These are phyloP conservation scores for Suillus americanus DNA, from an alignment of 768 basidiomycete genomes.

Conservation along the genomic window DNA sequence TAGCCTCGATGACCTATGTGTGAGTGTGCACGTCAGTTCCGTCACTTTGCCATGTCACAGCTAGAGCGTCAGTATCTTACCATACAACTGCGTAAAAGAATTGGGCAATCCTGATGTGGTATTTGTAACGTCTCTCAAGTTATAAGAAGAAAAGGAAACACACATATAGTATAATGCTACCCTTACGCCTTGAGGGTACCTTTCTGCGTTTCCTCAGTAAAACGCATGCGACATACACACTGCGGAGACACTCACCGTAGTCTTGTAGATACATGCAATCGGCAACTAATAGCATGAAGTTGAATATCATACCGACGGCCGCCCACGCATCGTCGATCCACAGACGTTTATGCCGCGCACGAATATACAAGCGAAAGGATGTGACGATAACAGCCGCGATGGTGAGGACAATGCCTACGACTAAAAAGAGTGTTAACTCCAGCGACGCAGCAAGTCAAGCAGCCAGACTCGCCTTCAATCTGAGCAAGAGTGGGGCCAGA, in stretches of 20 bases:
- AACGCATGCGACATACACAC: background rate
- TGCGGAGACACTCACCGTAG: background rate
- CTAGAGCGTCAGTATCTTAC: background rate
- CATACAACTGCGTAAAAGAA: background rate
- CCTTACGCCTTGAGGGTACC: background rate
- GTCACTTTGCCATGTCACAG: background rate
- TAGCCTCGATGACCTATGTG: background rate
- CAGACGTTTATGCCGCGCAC: background rate
- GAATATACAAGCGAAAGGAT: background rate
- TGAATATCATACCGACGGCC: background rate
- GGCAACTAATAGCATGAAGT: background rate
- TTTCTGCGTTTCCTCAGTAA: background rate
- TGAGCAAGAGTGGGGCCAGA: no score
- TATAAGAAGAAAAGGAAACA: background rate
- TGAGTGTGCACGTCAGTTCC: background rate
- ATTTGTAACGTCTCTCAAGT: background rate
- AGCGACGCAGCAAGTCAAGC: no score
- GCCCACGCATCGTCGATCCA: background rate
- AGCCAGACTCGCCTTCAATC: no score
- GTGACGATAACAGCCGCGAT: background rate
- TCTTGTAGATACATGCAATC: background rate
- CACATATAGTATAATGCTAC: background rate
- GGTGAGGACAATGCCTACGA: background rate
- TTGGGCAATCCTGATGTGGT: background rate
- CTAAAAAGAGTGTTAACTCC: no score